Conservation (phyloP, 2,329 filamentous ascomycete genomes). For the Sclerotinia glacialis region DNA sequence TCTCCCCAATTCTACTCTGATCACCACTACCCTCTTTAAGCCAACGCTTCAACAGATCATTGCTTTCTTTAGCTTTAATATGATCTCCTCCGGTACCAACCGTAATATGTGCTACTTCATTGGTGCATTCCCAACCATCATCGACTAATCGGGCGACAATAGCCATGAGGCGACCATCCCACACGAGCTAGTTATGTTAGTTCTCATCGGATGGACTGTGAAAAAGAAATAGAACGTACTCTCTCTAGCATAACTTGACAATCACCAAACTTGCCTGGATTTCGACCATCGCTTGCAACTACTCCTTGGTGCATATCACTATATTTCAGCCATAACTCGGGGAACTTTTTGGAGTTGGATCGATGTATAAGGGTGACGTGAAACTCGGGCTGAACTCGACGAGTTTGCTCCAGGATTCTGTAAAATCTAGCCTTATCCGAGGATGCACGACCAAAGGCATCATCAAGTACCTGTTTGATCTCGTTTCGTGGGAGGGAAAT, state of each 20-base stretch:
- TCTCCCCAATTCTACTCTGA: constrained; percentile 36
- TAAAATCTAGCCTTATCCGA: constrained; percentile 65
- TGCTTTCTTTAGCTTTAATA: constrained; percentile 94
- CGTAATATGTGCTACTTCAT: constrained; percentile 81
- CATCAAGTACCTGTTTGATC: constrained; percentile 61
- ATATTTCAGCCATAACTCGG: constrained; percentile 76
- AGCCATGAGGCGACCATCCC: constrained; percentile 84
- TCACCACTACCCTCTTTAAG: constrained; percentile 53
- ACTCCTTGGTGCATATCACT: constrained; percentile 52
- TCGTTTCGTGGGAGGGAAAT: constrained; percentile 53
- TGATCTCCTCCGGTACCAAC: constrained; percentile 71
- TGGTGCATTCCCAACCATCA: constrained; percentile 66
- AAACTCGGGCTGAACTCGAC: constrained; percentile 79
- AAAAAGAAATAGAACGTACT: constrained; percentile 40
- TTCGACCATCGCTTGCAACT: constrained; percentile 16
- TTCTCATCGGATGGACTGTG: background rate
- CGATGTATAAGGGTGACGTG: constrained; percentile 94
- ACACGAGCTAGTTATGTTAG: constrained; percentile 59
- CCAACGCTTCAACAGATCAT: constrained; percentile 77
- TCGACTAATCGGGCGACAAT: constrained; percentile 75
- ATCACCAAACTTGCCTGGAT: constrained; percentile 53
- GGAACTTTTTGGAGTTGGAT: constrained; percentile 56
- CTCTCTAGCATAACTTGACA: constrained; percentile 64
- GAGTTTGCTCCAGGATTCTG: constrained; percentile 66
- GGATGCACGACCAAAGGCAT: constrained; percentile 59